Conservation (phyloP, 306 rosid species). For the Albizia julibrissin region DNA sequence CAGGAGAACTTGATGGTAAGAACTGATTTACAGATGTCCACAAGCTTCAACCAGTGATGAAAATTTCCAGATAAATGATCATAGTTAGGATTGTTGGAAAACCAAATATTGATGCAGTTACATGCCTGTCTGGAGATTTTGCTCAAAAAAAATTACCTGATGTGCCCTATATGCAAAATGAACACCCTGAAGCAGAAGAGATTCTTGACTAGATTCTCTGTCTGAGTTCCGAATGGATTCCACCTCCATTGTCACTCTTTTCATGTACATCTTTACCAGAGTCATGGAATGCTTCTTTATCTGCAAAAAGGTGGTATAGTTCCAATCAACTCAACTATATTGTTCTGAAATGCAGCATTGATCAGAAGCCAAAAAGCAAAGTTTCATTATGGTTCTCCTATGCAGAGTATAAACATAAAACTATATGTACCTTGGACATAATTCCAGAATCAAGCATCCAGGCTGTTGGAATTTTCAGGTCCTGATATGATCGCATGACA, state of each 20-base stretch:
- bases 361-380: not conserved
- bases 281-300: conserved; percentile 81
- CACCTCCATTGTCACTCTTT: conserved; percentile 78
- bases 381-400: not conserved
- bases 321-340: conserved; percentile 16
- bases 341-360: not conserved
- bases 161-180: conserved; percentile 86
- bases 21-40: not conserved
- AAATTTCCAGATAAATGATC: not conserved
- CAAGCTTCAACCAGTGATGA: conserved; percentile 8
- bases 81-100: not conserved
- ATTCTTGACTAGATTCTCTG: conserved; percentile 80
- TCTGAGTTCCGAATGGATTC: conserved; percentile 67
- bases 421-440: conserved; percentile 60
- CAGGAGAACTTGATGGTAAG: conserved; percentile 10
- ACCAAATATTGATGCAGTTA: not conserved
- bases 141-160: conserved; percentile 56
- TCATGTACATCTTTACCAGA: conserved; percentile 84
- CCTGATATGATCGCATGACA: conserved; percentile 61
- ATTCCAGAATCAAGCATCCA: conserved; percentile 98
- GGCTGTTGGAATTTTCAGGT: conserved; percentile 67
- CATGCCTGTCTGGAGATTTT: conserved; percentile 4
- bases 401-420: conserved; percentile 6
- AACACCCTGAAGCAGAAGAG: conserved; percentile 88
- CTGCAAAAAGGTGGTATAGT: conserved; percentile 43